Conservation (phyloP, 2,329 filamentous ascomycete genomes). For the Stagonosporopsis cucurbitacearum region DNA sequence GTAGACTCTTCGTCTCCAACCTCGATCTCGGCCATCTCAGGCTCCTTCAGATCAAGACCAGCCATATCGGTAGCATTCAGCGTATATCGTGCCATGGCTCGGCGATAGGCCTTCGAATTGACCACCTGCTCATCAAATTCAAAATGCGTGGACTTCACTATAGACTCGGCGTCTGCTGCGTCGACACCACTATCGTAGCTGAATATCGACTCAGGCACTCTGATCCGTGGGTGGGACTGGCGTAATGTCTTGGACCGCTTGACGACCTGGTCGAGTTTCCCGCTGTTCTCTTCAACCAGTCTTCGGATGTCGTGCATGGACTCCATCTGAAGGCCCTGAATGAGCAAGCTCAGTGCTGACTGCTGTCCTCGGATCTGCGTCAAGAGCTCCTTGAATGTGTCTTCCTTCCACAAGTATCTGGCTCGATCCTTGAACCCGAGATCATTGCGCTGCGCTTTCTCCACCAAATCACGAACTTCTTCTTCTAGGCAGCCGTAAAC, state of each 20-base stretch:
- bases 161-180: conserved; percentile 24
- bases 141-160: conserved; percentile 35
- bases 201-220: conserved; percentile 39
- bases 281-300: conserved; percentile 39
- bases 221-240: conserved; percentile 36
- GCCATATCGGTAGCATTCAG: conserved; percentile 4
- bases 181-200: conserved; percentile 6
- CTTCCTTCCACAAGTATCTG: conserved; percentile 43
- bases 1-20: conserved; percentile 19
- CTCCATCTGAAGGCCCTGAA: conserved; percentile 47
- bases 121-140: conserved; percentile 42
- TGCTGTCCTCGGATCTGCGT: conserved; percentile 46
- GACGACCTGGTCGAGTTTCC: conserved; percentile 35
- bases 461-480: conserved; percentile 35
- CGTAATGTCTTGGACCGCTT: conserved; percentile 36
- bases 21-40: conserved; percentile 6
- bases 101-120: conserved; percentile 41
- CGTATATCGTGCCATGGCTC: conserved; percentile 35
- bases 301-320: conserved; percentile 42
- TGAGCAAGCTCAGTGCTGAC: conserved; percentile 39
- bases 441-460: conserved; percentile 29
- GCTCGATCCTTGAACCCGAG: conserved; percentile 33
- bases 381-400: conserved; percentile 43
- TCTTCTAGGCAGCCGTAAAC: conserved; percentile 44
- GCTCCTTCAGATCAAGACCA: neutral